Evolutionary conservation across 2,329 filamentous ascomycete genomes (phyloP), one percentile per base, ranked within the genome.

Genomic region (Diaporthe eres): DNA sequence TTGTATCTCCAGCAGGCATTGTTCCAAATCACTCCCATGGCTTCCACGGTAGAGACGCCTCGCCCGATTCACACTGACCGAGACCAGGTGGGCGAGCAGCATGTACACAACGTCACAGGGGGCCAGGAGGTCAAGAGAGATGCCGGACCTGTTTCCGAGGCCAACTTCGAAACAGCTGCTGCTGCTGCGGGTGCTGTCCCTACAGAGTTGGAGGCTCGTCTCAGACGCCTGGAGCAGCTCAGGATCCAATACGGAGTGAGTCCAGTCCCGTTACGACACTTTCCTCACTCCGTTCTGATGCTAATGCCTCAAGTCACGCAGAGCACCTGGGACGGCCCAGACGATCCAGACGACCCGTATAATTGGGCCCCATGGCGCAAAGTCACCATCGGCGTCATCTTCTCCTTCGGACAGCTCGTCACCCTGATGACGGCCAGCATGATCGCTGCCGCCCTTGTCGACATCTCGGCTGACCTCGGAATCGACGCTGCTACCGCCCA

Each of bases 361-460:
- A 79, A 77, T 68, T 79, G 78, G 78, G 37, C 63, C 9, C 22
- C 71, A 7, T 72, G 44, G 51, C 77, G 75, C 65, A 79, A 79
- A 28, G 34, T 78, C 57, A 47, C 74, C 3, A 81, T 82, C 51
- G 81, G 78, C 7, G 49, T 85, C 28, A 75, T 85, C 37, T 80
- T 81, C 55, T 85, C 84, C 0, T 77, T 81, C 3, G 80, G 82
- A 12, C 80, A 83, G 28, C 81, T 85, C 6, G 81, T 85, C 9
- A 84, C 83, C 0, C 77, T 82, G 25, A 83, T 85, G 81, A 82
- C 83, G 0, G 82, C 83, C 1, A 82, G 81, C 67, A 85, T 85
- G 77, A 81, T 84, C n/a, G 83, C 83, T 0, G 79, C 84, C 0
- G 83, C 83, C 0, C 78, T 86, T 0, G 78, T 80, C 19, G 77